These are phyloP conservation scores for barley (Hordeum vulgare) DNA, from an alignment of 176 grass and related monocot species.

Conservation along the genomic window DNA sequence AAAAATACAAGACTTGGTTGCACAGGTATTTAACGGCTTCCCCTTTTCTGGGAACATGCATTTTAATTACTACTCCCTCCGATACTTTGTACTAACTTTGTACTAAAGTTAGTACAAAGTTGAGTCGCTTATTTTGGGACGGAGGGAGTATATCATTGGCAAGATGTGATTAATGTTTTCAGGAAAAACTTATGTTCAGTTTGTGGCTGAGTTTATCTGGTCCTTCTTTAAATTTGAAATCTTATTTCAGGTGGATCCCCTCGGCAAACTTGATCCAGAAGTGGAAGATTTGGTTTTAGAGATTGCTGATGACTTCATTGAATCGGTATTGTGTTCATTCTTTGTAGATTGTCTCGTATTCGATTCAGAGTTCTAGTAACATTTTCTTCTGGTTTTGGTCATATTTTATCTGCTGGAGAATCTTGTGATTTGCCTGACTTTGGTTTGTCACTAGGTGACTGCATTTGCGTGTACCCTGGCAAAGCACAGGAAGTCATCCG, in stretches of 20 bases:
- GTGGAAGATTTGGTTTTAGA: conserved; percentile 83
- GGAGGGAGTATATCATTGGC: background rate
- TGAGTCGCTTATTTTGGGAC: too few relatives aligned
- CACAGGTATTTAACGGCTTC: conserved; percentile 51
- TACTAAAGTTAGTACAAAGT: too few relatives aligned
- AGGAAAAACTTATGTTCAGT: background rate
- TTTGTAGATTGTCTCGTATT: conserved; percentile 3
- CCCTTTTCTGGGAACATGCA: background rate
- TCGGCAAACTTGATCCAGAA: conserved; percentile 61
- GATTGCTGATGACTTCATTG: conserved; percentile 84
- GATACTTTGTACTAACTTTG: too few relatives aligned
- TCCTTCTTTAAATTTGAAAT: background rate
- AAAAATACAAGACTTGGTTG: conserved; percentile 93
- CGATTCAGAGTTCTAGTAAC: background rate
- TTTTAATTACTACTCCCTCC: too few relatives aligned
- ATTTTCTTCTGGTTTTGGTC: conserved; percentile 6
- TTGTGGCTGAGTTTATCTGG: background rate
- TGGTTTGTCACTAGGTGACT: conserved; percentile 51
- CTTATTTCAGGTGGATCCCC: conserved; percentile 73
- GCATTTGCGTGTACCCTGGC: conserved; percentile 79
- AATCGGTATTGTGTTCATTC: conserved; percentile 54
- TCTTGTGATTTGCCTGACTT: conserved; percentile 20
- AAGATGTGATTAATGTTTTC: conserved; percentile 2
- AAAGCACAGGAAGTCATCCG: conserved; percentile 89
- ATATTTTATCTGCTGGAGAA: background rate